Evolutionary conservation across 2,329 filamentous ascomycete genomes (phyloP).

Genomic region (Ophiostoma tasmaniense): DNA sequence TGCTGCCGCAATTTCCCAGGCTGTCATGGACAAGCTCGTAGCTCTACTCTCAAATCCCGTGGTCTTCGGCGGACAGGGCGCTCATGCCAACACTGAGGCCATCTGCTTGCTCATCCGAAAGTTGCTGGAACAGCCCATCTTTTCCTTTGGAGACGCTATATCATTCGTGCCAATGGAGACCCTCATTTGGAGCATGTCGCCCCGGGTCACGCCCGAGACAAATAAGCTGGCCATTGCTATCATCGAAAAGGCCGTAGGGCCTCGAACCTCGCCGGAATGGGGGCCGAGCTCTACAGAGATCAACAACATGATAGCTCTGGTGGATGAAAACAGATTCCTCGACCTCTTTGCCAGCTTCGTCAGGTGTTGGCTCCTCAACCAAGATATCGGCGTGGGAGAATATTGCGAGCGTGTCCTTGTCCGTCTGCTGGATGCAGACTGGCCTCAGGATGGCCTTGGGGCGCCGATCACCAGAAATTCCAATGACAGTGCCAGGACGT

Average conservation of each 20-base stretch:
- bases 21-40: constrained; percentile 46
- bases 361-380: constrained; percentile 43
- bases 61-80: constrained; percentile 29
- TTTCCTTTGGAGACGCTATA: constrained; percentile 44
- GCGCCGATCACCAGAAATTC: background rate
- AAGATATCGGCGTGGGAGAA: constrained; percentile 48
- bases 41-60: constrained; percentile 37
- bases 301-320: background rate
- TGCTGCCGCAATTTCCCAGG: constrained; percentile 42
- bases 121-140: constrained; percentile 39
- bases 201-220: constrained; percentile 46
- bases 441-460: constrained; percentile 25
- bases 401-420: constrained; percentile 42
- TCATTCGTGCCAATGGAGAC: constrained; percentile 43
- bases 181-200: constrained; percentile 44
- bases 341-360: constrained; percentile 41
- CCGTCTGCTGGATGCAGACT: constrained; percentile 49
- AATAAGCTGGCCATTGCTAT: constrained; percentile 51
- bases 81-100: constrained; percentile 23
- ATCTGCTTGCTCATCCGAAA: constrained; percentile 47
- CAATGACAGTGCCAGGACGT: too few relatives aligned
- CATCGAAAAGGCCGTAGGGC: constrained; percentile 45
- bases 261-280: constrained; percentile 42
- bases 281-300: constrained; percentile 22
- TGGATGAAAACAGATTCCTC: background rate